Base-by-base conservation (phyloP, 495 filamentous ascomycete species). In the Hyaloscypha finlandica region DNA sequence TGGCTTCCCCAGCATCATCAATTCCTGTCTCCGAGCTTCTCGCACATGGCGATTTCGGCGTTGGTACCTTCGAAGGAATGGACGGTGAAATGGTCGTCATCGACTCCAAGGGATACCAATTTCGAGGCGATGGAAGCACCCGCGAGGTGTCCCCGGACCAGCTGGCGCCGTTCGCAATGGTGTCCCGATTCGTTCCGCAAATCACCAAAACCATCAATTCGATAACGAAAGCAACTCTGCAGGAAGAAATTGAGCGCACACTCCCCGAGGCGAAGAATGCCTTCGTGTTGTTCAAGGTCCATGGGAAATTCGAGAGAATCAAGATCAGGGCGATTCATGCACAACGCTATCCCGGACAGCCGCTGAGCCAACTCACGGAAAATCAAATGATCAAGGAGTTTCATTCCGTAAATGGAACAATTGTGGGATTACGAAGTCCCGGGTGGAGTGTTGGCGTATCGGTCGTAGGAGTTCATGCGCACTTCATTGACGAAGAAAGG, bases 41-140 rank as follows among this genome's bases (percentile, higher is more conserved):
- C 35, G 29, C 59, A 0, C 78, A 83, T 66, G 82, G 84, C 73
- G 75, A 79, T 72, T 80, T 82, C 70, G 83, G 84, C 29, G 77
- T 85, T 0, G 84, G 84, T 20, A 85, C 84, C n/a, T 80, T 85
- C 63, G 66, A 68, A 12, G 61, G 71, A 65, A 80, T 86, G 70
- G 76, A 77, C 55, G 83, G 83, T 70, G 84, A 85, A 71, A 80
- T 85, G 71, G 77, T 85, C 35, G 73, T 84, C n/a, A 67, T 85
- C 16, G 80, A 84, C 64, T 74, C 75, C 61, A 68, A 71, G 11
- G 74, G 78, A 32, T 85, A 83, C 70, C 83, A 85, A 72, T 79
- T 80, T 73, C 78, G 76, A 31, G 67, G 73, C 25, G 77, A 79
- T 42, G 81, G 81, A 19, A 69, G 70, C 32, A 70, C 79, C 29